Conservation (phyloP, 805 yeast genomes). For the Ogataea ganodermae region DNA sequence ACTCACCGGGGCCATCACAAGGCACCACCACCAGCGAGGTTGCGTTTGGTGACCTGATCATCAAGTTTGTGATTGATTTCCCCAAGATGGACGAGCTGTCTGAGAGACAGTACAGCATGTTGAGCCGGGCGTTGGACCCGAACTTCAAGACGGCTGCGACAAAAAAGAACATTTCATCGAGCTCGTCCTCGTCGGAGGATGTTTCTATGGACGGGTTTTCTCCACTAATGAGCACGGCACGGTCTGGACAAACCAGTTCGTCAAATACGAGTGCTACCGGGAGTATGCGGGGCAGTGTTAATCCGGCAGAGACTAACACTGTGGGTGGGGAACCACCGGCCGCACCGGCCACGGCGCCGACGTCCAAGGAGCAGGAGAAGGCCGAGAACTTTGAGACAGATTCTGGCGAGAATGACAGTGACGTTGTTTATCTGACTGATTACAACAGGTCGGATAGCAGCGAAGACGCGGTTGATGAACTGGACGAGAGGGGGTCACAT, state of each 20-base stretch:
- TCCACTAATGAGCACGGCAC: conserved; percentile 8
- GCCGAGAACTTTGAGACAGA: neutral
- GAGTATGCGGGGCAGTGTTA: conserved; percentile 8
- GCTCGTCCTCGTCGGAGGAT: conserved; percentile 17
- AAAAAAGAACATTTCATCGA: conserved; percentile 9
- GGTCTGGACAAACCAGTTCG: neutral
- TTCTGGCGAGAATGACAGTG: conserved; percentile 10
- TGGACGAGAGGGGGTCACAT: neutral
- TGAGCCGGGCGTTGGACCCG: conserved; percentile 23
- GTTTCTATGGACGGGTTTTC: conserved; percentile 18
- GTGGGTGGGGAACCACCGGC: neutral
- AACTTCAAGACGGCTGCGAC: neutral
- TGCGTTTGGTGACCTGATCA: conserved; percentile 53
- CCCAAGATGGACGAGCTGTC: conserved; percentile 48
- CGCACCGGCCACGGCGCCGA: neutral
- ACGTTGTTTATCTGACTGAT: conserved; percentile 17
- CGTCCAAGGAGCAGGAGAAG: neutral
- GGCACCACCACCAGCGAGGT: conserved; percentile 4
- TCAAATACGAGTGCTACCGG: conserved; percentile 7
- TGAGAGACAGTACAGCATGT: conserved; percentile 35
- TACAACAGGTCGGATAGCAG: neutral
- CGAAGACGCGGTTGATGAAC: conserved; percentile 3
- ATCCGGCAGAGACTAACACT: neutral
- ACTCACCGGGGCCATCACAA: neutral
- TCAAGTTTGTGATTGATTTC: conserved; percentile 59